Conservation (phyloP, 495 filamentous ascomycete species). For the Penicillium paradoxum region DNA sequence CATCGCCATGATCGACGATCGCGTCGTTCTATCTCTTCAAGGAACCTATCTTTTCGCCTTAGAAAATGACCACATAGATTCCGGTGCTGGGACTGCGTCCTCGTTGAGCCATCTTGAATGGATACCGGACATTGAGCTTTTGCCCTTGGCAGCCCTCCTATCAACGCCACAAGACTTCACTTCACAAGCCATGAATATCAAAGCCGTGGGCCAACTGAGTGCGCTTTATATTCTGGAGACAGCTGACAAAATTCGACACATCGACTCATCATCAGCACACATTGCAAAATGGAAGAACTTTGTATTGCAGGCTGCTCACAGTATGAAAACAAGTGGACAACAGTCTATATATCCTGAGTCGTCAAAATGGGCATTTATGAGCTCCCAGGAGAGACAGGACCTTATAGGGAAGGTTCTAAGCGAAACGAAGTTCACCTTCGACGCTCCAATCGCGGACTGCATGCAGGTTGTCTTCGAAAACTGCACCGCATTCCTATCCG, state of each 20-base stretch:
- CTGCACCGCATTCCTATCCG: not conserved
- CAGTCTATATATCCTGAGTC: not conserved
- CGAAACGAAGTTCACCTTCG: slow-evolving; percentile 1
- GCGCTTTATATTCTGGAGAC: slow-evolving; percentile 1
- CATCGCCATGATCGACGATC: not conserved
- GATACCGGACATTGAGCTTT: not conserved
- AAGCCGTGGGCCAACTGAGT: slow-evolving; percentile 2
- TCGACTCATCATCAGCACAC: not conserved
- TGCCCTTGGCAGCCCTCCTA: not conserved
- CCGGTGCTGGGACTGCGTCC: not conserved
- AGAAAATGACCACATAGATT: not conserved
- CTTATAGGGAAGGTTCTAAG: not conserved
- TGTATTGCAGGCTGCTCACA: not conserved
- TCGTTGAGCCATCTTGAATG: slow-evolving; percentile 1
- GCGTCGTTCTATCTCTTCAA: not conserved
- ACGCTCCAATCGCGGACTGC: not conserved
- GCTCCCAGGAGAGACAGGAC: not conserved
- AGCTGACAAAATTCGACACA: not conserved
- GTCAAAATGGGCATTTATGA: not conserved
- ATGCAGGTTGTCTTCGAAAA: slow-evolving; percentile 3
- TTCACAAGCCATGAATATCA: not conserved
- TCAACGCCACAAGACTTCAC: not conserved
- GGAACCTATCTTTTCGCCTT: not conserved
- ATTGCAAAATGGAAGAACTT: not conserved
- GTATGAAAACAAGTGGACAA: not conserved